phyloP scores from a whole-genome alignment of 106 monocot genomes.

The Dactylorhiza incarnata region DNA sequence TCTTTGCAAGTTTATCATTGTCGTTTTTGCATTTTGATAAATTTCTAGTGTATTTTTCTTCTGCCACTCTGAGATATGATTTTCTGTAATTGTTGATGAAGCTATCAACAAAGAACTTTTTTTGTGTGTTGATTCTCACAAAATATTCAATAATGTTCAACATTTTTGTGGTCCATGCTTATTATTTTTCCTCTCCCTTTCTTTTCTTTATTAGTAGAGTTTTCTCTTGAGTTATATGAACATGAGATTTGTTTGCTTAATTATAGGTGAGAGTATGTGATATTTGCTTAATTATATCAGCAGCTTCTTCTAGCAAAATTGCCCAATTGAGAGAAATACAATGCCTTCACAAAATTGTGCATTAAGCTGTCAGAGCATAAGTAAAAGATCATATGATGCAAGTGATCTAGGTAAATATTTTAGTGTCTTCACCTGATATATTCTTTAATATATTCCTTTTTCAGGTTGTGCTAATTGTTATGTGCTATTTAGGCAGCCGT shows the following conservation, averaged over 20 bases:
- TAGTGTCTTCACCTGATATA: no score
- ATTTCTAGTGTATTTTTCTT: background rate
- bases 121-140: background rate
- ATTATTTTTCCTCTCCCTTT: background rate
- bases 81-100: background rate
- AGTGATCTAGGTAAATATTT: no score
- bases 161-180: background rate
- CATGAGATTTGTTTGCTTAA: background rate
- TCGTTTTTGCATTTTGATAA: background rate
- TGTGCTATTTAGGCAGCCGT: no score
- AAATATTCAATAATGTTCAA: background rate
- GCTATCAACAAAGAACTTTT: background rate
- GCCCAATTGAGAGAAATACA: no score
- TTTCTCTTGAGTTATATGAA: background rate
- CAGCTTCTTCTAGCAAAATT: no score
- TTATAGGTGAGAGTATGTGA: constrained; percentile 81
- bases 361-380: no score
- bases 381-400: no score
- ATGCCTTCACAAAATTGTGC: no score
- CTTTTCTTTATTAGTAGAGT: background rate
- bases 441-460: no score
- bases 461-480: no score
- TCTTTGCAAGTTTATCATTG: background rate
- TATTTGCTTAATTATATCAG: constrained; percentile 89
- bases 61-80: background rate